Conservation (phyloP, 2,329 filamentous ascomycete genomes). For the Penicillium sp. region DNA sequence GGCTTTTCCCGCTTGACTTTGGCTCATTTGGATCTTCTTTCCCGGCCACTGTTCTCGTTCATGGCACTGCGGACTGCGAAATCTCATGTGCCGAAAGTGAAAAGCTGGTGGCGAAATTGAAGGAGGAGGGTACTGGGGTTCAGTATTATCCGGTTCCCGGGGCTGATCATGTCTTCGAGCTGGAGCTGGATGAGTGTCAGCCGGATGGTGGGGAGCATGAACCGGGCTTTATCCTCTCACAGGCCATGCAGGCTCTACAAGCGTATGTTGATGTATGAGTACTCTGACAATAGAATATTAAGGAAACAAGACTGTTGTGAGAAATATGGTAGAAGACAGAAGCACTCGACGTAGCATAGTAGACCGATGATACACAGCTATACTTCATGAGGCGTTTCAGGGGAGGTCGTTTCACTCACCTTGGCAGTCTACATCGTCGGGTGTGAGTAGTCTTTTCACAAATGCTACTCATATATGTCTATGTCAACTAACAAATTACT, state of each 20-base stretch:
- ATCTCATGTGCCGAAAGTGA: neutral
- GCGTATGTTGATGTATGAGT: neutral
- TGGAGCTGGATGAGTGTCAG: neutral
- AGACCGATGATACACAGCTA: too few species aligned
- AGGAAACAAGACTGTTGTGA: too few species aligned
- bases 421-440: slow-evolving; percentile 32
- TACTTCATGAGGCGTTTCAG: slow-evolving; percentile 28
- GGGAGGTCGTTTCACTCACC: slow-evolving; percentile 27
- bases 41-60: neutral
- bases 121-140: neutral
- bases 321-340: too few species aligned
- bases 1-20: neutral
- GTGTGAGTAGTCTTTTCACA: slow-evolving; percentile 5
- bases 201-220: neutral
- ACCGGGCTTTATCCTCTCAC: neutral
- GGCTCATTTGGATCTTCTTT: neutral
- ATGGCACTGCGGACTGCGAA: neutral
- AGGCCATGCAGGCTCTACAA: neutral
- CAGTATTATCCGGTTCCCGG: slow-evolving; percentile 5
- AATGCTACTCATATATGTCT: neutral
- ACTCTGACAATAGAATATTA: too few species aligned
- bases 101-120: neutral
- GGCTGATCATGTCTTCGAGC: slow-evolving; percentile 13
- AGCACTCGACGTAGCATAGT: too few species aligned
- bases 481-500: neutral